Evolutionary conservation across 1,284 basidiomycete genomes (phyloP).

Genomic region (Mixia osmundae): DNA sequence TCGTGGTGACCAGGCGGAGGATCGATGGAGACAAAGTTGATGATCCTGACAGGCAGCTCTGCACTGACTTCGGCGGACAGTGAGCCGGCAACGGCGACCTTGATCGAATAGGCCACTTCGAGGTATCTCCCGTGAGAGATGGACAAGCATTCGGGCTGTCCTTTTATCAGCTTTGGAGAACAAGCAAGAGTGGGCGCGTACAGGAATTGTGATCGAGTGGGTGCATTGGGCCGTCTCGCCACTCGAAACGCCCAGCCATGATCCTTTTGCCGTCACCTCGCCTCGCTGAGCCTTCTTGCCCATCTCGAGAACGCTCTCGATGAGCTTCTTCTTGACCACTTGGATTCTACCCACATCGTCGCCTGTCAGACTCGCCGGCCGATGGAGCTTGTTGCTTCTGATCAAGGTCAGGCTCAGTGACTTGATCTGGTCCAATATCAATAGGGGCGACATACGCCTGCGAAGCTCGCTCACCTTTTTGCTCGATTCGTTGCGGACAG

Average conservation of each 20-base stretch:
- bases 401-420: too few species aligned
- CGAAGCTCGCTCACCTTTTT: conserved; percentile 48
- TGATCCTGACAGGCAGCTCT: conserved; percentile 42
- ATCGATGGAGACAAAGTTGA: conserved; percentile 59
- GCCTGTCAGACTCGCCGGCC: conserved; percentile 24
- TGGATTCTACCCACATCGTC: conserved; percentile 34
- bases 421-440: too few species aligned
- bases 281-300: conserved; percentile 39
- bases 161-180: background rate
- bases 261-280: conserved; percentile 54
- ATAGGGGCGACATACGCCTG: too few species aligned
- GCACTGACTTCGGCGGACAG: conserved; percentile 41
- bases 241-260: conserved; percentile 57
- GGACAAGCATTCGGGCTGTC: conserved; percentile 44
- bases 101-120: conserved; percentile 54
- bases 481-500: conserved; percentile 46
- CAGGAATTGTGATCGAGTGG: conserved; percentile 44
- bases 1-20: conserved; percentile 32
- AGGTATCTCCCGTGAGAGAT: conserved; percentile 49
- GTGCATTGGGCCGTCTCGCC: conserved; percentile 37
- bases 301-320: conserved; percentile 40
- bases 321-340: conserved; percentile 39
- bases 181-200: conserved; percentile 25
- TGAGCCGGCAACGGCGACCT: conserved; percentile 42
- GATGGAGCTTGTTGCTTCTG: conserved; percentile 12